These are phyloP conservation scores for Phytophthora chlamydospora DNA, from an alignment of 352 stramenopile species.

Conservation along the genomic window DNA sequence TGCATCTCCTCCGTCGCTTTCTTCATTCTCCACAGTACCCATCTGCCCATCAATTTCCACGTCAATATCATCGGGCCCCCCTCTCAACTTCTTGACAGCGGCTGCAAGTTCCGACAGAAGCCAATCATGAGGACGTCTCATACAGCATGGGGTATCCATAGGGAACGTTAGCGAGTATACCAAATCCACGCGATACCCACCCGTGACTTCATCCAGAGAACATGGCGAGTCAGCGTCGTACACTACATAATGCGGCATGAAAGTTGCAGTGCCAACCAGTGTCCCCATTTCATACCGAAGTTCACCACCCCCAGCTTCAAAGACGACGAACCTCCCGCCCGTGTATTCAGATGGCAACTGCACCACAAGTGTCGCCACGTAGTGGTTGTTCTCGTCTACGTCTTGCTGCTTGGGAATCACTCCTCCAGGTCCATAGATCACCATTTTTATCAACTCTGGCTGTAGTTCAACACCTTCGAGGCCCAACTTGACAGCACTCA, in stretches of 20 bases:
- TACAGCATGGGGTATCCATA: background rate
- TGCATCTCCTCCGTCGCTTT: background rate
- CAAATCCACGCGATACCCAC: constrained; percentile 12
- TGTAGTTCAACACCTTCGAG: constrained; percentile 8
- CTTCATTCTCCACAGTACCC: background rate
- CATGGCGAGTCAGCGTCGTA: background rate
- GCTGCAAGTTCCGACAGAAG: constrained; percentile 4
- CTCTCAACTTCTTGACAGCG: constrained; percentile 5
- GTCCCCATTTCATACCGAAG: background rate
- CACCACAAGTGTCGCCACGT: constrained; percentile 15
- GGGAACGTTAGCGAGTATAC: constrained; percentile 12
- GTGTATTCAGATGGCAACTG: constrained; percentile 11
- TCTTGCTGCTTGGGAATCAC: background rate
- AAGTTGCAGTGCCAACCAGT: background rate
- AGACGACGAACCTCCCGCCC: background rate
- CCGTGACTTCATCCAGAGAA: constrained; percentile 13
- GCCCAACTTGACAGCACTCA: constrained; percentile 10
- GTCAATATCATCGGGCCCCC: background rate
- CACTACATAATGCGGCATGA: constrained; percentile 9
- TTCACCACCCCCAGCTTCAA: background rate
- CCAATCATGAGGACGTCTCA: background rate
- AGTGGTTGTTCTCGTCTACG: background rate
- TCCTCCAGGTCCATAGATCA: constrained; percentile 13
- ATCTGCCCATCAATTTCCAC: too few relatives aligned
- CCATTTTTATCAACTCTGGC: constrained; percentile 6